These are phyloP conservation scores for Fusarium tanahbumbuense DNA, from an alignment of 2,329 filamentous ascomycete genomes.

Conservation along the genomic window DNA sequence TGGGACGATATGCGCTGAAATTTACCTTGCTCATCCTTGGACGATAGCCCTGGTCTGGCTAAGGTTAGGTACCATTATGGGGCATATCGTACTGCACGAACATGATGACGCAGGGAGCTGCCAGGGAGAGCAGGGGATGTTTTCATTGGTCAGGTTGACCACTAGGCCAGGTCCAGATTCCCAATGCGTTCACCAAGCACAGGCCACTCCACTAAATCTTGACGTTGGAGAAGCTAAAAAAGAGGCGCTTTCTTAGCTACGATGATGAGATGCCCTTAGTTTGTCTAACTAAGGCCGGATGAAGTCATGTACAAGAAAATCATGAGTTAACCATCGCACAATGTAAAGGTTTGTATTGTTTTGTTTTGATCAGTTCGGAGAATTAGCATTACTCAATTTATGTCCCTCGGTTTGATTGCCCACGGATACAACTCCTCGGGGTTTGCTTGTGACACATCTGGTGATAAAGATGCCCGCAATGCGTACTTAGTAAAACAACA, in stretches of 20 bases:
- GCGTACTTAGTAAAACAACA: too few species aligned
- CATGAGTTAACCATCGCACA: not conserved
- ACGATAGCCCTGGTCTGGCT: conserved; percentile 5
- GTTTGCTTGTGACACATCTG: too few species aligned
- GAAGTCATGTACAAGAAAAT: conserved; percentile 30
- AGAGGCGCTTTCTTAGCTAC: conserved; percentile 6
- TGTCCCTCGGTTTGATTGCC: not conserved
- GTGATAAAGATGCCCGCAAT: too few species aligned
- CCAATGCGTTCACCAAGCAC: conserved; percentile 21
- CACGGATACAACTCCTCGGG: not conserved
- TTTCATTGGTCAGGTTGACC: conserved; percentile 11
- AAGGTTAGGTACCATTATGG: not conserved
- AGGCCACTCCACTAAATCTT: conserved; percentile 25
- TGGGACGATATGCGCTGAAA: conserved; percentile 27
- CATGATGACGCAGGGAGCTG: conserved; percentile 36
- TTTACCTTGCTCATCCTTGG: conserved; percentile 25
- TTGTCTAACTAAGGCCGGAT: conserved; percentile 18
- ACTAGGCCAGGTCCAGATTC: conserved; percentile 29
- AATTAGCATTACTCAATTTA: not conserved
- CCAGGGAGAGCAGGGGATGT: not conserved
- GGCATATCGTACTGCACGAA: conserved; percentile 5
- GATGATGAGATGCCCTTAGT: conserved; percentile 19
- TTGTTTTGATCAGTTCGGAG: not conserved
- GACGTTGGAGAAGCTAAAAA: conserved; percentile 15
- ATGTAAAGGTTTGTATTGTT: not conserved